These are phyloP conservation scores for Cytospora chrysosperma DNA, from an alignment of 2,329 filamentous ascomycete genomes.

Conservation along the genomic window DNA sequence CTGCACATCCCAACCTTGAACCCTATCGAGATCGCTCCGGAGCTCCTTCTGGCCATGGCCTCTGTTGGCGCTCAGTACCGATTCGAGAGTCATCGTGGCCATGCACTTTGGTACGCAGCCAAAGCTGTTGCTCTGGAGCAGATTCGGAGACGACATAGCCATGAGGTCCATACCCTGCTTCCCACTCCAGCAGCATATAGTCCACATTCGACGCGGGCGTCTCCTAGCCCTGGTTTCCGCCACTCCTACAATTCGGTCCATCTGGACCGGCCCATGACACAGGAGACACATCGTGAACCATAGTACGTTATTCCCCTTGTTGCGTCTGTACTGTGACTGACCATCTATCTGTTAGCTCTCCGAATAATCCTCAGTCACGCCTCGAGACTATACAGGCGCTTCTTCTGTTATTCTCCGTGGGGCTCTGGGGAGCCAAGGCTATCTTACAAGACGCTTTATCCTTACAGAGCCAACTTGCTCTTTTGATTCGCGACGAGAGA, in stretches of 20 bases:
- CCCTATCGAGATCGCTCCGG: conserved; percentile 63
- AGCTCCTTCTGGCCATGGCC: conserved; percentile 65
- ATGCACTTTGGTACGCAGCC: conserved; percentile 61
- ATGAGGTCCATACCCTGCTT: conserved; percentile 55
- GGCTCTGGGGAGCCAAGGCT: conserved; percentile 60
- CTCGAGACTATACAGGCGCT: conserved; percentile 67
- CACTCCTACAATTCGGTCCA: conserved; percentile 60
- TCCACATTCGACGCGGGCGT: conserved; percentile 58
- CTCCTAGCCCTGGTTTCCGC: conserved; percentile 55
- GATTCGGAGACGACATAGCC: conserved; percentile 55
- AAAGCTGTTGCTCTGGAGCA: conserved; percentile 59
- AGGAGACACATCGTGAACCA: conserved; percentile 58
- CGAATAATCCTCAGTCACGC: conserved; percentile 58
- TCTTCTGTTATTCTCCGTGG: conserved; percentile 58
- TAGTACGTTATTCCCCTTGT: conserved; percentile 46
- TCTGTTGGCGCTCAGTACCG: conserved; percentile 68
- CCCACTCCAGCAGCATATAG: conserved; percentile 59
- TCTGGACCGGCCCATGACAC: conserved; percentile 55
- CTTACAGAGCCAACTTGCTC: conserved; percentile 57
- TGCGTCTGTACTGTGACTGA: conserved; percentile 4
- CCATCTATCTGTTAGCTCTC: conserved; percentile 44
- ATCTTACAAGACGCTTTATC: conserved; percentile 60
- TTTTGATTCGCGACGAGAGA: conserved; percentile 59
- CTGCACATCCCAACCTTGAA: conserved; percentile 67
- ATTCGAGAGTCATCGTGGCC: conserved; percentile 58